phyloP scores from a whole-genome alignment of 768 basidiomycete species.

The Gelatoporia subvermispora region DNA sequence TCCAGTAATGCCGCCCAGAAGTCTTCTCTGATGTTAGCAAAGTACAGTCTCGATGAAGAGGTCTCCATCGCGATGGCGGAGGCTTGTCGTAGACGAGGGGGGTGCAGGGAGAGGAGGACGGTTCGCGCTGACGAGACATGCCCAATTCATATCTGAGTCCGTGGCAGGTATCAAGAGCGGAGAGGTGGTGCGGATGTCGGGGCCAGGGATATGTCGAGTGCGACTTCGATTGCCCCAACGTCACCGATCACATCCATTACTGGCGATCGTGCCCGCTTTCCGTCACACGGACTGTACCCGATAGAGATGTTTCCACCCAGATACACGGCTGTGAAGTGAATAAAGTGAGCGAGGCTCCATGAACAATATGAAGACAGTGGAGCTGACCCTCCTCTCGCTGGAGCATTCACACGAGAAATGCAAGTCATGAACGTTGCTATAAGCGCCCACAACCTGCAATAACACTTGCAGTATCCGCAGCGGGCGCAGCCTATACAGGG shows the following conservation, averaged over 20 bases:
- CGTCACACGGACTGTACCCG: no score
- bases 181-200: constrained; percentile 4
- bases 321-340: no score
- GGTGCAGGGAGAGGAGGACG: background rate
- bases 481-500: no score
- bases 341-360: no score
- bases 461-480: no score
- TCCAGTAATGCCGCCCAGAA: constrained; percentile 48
- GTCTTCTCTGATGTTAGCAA: constrained; percentile 33
- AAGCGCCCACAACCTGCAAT: no score
- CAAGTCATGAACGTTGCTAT: background rate
- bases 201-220: background rate
- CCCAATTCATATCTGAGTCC: background rate
- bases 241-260: constrained; percentile 8
- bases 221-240: constrained; percentile 4
- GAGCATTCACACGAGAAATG: background rate
- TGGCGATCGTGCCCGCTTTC: no score
- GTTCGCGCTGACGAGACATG: background rate
- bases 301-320: no score
- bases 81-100: background rate
- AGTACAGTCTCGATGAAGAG: constrained; percentile 10
- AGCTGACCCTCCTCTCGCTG: background rate
- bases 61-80: constrained; percentile 6
- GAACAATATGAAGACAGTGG: no score
- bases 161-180: background rate